Evolutionary conservation across 1,284 basidiomycete genomes (phyloP).

Genomic region (Ustilago lituana): DNA sequence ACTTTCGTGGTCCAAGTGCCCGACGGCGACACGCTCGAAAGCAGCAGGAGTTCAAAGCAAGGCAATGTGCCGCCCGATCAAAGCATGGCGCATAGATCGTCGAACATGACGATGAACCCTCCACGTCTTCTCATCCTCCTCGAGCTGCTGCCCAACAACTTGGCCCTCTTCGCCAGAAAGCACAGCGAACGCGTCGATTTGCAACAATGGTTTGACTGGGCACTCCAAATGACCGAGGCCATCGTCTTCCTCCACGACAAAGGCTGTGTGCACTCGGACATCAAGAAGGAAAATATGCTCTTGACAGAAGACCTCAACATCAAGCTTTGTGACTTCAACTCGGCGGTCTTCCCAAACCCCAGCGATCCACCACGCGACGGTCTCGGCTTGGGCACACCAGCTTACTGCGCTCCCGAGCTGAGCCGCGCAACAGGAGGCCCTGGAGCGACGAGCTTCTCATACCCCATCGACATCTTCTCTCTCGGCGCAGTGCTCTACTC

Average conservation of each 20-base stretch:
- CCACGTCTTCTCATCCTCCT: conserved; percentile 63
- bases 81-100: background rate
- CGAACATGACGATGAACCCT: conserved; percentile 21
- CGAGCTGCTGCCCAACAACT: conserved; percentile 59
- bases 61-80: background rate
- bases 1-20: conserved; percentile 33
- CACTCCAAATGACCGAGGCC: conserved; percentile 49
- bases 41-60: background rate
- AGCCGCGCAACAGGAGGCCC: conserved; percentile 46
- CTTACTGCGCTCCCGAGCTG: conserved; percentile 64
- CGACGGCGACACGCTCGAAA: conserved; percentile 15
- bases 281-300: conserved; percentile 66
- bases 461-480: conserved; percentile 61
- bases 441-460: conserved; percentile 47
- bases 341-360: conserved; percentile 62
- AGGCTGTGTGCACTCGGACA: conserved; percentile 63
- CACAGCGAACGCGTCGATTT: conserved; percentile 47
- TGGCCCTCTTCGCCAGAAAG: conserved; percentile 45
- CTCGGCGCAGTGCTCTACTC: conserved; percentile 64
- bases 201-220: conserved; percentile 60
- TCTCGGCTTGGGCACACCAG: conserved; percentile 62
- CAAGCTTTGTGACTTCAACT: conserved; percentile 66
- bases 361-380: conserved; percentile 56
- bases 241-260: conserved; percentile 58
- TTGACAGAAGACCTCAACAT: conserved; percentile 53